Evolutionary conservation across 805 yeast genomes (phyloP), one percentile per base, ranked within the genome.

Genomic region (Komagataella populi): DNA sequence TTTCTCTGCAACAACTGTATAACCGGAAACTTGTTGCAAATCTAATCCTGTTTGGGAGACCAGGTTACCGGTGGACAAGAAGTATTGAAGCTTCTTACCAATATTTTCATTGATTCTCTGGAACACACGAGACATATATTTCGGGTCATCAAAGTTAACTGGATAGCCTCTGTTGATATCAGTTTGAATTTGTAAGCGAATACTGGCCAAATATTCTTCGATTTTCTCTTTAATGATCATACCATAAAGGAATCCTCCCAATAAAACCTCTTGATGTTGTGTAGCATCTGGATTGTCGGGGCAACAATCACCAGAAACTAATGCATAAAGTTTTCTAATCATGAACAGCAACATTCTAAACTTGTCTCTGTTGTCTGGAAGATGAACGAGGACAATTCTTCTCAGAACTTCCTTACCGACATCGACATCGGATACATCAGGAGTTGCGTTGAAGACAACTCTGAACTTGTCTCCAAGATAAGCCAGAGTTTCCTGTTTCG

Each of bases 271-370:
- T 70, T 93, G 99, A 74, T 93, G 97, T 74, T 93, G 99, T 7
- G 96, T 87, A 49, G 98, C 95, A 82, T 93, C 99, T 65, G 99
- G 99, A 70, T 93, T 93, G 68, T 93, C 99, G 16, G 96, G 91
- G 50, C 90, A 73, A 68, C 97, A 91, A 64, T 91, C 96, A 54
- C 97, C 97, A 44, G 96, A 96, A 47, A 91, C 98, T 56, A 93
- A 76, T 0, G 98, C 77, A 66, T 93, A 93, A 55, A 93, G 76
- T 70, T 93, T 93, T 74, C 98, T 81, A 61, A 93, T 83, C 98
- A 93, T 93, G 70, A 90, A 93, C 54, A 90, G 69, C 54, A 93
- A 70, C 83, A 90, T 73, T 62, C 88, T 77, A 68, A 87, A 89
- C 70, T 93, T 93, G 66, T 89, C 96, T 50, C 68, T 71, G 61